Conservation (phyloP, 2,329 filamentous ascomycete species). For the Fonsecaea pedrosoi region DNA sequence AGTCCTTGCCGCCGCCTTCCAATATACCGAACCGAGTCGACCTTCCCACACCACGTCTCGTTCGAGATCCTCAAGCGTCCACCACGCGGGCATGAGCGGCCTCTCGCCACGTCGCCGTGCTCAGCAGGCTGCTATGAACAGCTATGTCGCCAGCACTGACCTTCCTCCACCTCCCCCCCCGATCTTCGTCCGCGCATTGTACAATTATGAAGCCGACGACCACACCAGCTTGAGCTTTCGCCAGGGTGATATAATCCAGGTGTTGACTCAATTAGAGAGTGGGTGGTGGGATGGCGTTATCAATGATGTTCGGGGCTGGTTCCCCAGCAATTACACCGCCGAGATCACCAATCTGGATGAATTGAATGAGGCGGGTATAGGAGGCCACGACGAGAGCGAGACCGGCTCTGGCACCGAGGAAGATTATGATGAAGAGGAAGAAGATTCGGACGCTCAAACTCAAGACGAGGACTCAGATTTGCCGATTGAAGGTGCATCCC, state of each 20-base stretch:
- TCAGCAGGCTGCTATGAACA: constrained; percentile 54
- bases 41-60: constrained; percentile 24
- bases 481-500: constrained; percentile 71
- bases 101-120: constrained; percentile 40
- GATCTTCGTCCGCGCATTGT: constrained; percentile 91
- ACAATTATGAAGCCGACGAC: constrained; percentile 98
- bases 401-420: constrained; percentile 63
- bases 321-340: constrained; percentile 98
- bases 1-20: constrained; percentile 48
- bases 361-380: constrained; percentile 52
- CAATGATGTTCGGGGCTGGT: constrained; percentile 96
- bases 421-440: constrained; percentile 67
- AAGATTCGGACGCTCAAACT: constrained; percentile 71
- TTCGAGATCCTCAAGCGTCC: constrained; percentile 21
- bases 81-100: constrained; percentile 32
- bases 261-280: constrained; percentile 96
- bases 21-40: constrained; percentile 48
- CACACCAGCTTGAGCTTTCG: constrained; percentile 95
- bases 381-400: constrained; percentile 58
- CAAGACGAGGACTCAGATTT: constrained; percentile 67
- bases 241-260: constrained; percentile 96
- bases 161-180: constrained; percentile 51
- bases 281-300: constrained; percentile 99
- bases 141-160: constrained; percentile 56
- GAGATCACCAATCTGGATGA: constrained; percentile 77